Evolutionary conservation across 1,139 yeast genomes (phyloP).

Genomic region (Scheffersomyces segobiensis): DNA sequence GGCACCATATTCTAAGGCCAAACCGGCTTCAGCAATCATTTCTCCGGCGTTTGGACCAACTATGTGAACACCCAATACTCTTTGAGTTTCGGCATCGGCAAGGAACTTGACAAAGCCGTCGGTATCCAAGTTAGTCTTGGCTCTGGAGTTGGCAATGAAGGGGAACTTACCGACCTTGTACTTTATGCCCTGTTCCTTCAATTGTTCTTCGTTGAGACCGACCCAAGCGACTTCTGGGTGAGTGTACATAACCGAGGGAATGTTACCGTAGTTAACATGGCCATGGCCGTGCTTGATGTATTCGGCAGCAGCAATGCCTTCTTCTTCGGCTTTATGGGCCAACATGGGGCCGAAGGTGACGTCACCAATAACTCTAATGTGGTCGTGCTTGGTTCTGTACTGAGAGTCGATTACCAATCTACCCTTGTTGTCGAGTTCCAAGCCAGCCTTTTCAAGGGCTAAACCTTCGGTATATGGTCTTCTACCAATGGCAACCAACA

Average conservation of each 20-base stretch:
- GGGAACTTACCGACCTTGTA: conserved; percentile 98
- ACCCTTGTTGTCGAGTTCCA: conserved; percentile 89
- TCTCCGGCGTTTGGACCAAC: conserved; percentile 99
- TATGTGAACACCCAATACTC: conserved; percentile 95
- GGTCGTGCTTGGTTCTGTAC: conserved; percentile 87
- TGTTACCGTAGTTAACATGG: conserved; percentile 96
- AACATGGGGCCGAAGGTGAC: conserved; percentile 98
- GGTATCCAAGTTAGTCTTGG: conserved; percentile 95
- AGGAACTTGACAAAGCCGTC: conserved; percentile 96
- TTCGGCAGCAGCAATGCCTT: conserved; percentile 98
- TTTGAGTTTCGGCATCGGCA: conserved; percentile 96
- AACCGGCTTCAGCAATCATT: conserved; percentile 98
- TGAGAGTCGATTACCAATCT: conserved; percentile 93
- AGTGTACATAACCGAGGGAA: conserved; percentile 98
- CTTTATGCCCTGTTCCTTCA: conserved; percentile 88
- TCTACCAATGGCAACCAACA: conserved; percentile 97
- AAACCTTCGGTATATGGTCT: conserved; percentile 94
- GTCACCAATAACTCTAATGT: conserved; percentile 97
- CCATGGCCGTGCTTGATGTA: conserved; percentile 92
- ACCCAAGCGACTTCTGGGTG: conserved; percentile 99
- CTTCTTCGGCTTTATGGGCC: conserved; percentile 99
- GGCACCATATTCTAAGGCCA: conserved; percentile 98
- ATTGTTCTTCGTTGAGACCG: conserved; percentile 93
- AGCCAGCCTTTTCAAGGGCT: conserved; percentile 82
- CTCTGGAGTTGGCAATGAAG: conserved; percentile 98